Evolutionary conservation across 495 filamentous ascomycete genomes (phyloP), one percentile per base, ranked within the genome.

Genomic region (Penicillium simplicissimum): DNA sequence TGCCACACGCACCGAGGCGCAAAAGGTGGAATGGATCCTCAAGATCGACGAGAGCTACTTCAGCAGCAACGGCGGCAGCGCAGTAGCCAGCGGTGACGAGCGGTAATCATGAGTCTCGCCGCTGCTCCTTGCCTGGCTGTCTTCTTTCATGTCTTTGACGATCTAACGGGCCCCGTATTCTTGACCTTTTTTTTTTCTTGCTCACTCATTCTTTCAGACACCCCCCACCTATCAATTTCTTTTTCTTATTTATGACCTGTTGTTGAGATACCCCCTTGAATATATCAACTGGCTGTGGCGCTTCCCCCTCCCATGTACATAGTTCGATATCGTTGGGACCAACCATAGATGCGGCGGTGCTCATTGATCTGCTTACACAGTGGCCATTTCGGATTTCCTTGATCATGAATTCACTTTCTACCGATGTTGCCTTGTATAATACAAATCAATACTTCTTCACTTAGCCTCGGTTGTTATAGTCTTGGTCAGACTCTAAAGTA

Each of bases 1-100:
- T 76, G 91, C 91, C 25, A 90, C 91, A 45, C 80, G 92, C 51
- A 91, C 84, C 58, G 93, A 97, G 77, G 79, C 86, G 14, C 92
- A 97, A 68, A 96, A 96, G 78, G 86, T 92, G 25, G 93, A 97
- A 69, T 98, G 95, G 95, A 95, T 98, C 65, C 78, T 91, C 65
- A 87, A 86, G 68, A 89, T 97, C 47, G 85, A 88, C 69, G 77
- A 84, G 68, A 81, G 81, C 60, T 86, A 82, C 59, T 85, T 85
- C 57, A 80, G 72, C 59, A 78, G 67, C 52, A 69, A 71, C 52
- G 71, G 61, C n/a, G 66, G 69, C 31, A 69, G 70, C 55, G 61
- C 71, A 17, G 62, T 59, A 19, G 56, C 65, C 31, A 79, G 69
- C 54, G 60, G 70, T 33, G 64, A 63, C 47, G 66, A 62, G 35